Evolutionary conservation across 2,329 filamentous ascomycete genomes (phyloP), one percentile per base, ranked within the genome.

Genomic region (Diaporthe caulivora): DNA sequence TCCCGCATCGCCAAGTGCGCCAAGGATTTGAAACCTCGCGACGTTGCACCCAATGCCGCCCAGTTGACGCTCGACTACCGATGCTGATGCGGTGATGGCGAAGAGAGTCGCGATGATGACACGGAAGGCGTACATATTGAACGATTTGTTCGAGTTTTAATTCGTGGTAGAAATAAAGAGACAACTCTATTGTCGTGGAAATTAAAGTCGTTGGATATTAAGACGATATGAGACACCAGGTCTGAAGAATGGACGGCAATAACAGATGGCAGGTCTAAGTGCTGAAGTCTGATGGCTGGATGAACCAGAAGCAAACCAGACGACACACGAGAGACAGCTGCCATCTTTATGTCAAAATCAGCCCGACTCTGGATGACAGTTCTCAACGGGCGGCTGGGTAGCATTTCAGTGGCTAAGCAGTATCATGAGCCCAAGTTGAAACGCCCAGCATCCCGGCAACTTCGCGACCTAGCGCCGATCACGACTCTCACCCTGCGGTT

Each of bases 291-390:
- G 62, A 51, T 67, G 44, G 47, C 62, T 67, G 62, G 62, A 67
- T 31, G 62, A 67, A 67, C 62, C 47, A 53, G 13, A 53, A 26
- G 15, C 40, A 15, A 51, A 53, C 62, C 62, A 67, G 62, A 67
- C 62, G 62, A 67, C 44, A 53, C 31, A 40, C 9, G 44, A 7
- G 62, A 51, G 62, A 67, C 62, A 67, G 62, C 44, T 67, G 62
- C 62, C 62, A 53, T 67, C 62, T 67, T 67, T 67, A 67, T 67
- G 62, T 67, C 62, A 67, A 67, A 67, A 67, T 26, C 31, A 37
- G 62, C n/a, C 31, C 47, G 49, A 67, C 44, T 67, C 62, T 67
- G 62, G 44, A 53, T 53, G 62, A 53, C 62, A 51, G 21, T 67
- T 67, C 37, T 47, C 44, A 51, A 67, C 62, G 47, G 47, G 44